A percentile compares a stretch with the other conserved stretches of the same genome.
phyloP scores from a whole-genome alignment of 1,284 basidiomycete species.

The Meira miltonrushii region DNA sequence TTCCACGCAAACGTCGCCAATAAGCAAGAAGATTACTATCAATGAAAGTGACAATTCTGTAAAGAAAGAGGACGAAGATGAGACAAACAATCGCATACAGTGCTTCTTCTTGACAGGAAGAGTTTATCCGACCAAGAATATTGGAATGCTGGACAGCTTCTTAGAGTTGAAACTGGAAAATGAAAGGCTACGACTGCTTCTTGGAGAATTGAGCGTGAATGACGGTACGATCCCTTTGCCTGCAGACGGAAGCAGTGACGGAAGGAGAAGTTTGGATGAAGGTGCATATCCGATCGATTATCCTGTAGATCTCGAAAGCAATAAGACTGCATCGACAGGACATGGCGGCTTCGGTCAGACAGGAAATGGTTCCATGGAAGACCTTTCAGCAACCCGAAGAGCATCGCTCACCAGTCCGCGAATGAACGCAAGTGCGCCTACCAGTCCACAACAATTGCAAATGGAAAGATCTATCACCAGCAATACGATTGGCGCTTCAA shows the following conservation, averaged over 20 bases:
- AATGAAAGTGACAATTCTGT: not conserved
- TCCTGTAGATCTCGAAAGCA: no score
- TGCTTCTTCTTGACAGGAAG: conserved; percentile 44
- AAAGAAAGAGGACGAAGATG: not conserved
- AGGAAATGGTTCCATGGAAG: no score
- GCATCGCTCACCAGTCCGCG: not conserved
- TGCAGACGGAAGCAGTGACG: conserved; percentile 11
- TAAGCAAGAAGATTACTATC: not conserved
- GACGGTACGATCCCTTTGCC: conserved; percentile 10
- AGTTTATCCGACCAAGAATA: conserved; percentile 42
- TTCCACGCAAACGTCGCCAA: not conserved
- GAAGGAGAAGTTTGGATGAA: not conserved
- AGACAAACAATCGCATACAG: conserved; percentile 13
- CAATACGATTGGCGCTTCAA: not conserved
- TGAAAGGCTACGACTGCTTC: conserved; percentile 33
- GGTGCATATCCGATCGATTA: not conserved
- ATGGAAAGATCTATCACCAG: not conserved
- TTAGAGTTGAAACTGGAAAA: conserved; percentile 49
- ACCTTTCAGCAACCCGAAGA: not conserved
- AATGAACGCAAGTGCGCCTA: not conserved
- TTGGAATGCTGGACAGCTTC: conserved; percentile 46
- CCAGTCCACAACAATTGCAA: not conserved
- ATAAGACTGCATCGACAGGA: no score
- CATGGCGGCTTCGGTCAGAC: not conserved
- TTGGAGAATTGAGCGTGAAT: conserved; percentile 28